Conservation (phyloP, 805 yeast genomes). For the Teunomyces aglyptinius region DNA sequence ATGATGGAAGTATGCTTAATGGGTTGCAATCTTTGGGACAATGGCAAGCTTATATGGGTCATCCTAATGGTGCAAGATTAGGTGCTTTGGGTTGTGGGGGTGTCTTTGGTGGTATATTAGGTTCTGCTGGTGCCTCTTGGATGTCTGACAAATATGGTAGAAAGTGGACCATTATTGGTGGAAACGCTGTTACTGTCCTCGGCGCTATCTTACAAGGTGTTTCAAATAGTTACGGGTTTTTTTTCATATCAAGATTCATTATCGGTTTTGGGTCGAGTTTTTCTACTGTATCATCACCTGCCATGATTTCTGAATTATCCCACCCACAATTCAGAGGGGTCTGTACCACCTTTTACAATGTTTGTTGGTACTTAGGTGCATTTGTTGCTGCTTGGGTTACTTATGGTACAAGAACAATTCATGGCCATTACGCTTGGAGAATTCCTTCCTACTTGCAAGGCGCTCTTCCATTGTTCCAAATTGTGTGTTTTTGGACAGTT, state of each 20-base stretch:
- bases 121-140: constrained; percentile 27
- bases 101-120: constrained; percentile 39
- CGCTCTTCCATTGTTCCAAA: constrained; percentile 43
- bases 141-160: constrained; percentile 42
- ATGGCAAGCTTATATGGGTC: constrained; percentile 39
- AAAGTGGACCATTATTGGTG: constrained; percentile 26
- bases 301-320: constrained; percentile 49
- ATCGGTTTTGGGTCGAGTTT: constrained; percentile 48
- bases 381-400: constrained; percentile 52
- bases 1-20: constrained; percentile 40
- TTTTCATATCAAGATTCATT: constrained; percentile 45
- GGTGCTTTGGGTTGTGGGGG: constrained; percentile 22
- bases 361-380: constrained; percentile 56
- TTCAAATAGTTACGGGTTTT: constrained; percentile 34
- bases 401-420: constrained; percentile 40
- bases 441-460: constrained; percentile 55
- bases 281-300: constrained; percentile 45
- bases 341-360: constrained; percentile 42
- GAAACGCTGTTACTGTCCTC: constrained; percentile 24
- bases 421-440: constrained; percentile 47
- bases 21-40: constrained; percentile 45
- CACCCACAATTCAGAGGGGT: constrained; percentile 39
- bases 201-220: constrained; percentile 40
- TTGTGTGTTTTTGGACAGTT: constrained; percentile 30
- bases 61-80: constrained; percentile 18